Base-by-base conservation (phyloP, 352 stramenopile genomes). In the Globisporangium alternatum region DNA sequence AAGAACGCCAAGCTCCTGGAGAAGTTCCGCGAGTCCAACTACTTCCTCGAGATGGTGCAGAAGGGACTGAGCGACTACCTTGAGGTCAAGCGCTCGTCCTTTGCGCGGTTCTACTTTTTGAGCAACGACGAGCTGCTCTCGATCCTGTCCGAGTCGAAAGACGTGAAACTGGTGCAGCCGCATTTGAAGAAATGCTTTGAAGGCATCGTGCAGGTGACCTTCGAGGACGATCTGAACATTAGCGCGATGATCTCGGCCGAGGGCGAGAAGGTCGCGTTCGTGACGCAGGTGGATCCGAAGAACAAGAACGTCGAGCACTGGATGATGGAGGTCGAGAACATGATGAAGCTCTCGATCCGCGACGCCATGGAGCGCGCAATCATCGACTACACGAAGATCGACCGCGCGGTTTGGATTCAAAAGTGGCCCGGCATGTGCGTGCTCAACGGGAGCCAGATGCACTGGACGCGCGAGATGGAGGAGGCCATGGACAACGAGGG, bases 101-200 rank as follows among this genome's bases (percentile, higher is more conserved):
- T 98, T 59, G 83, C 89, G 3, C 85, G 93, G 0, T 97, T 98
- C 56, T 98, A 97, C 68, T 98, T 98, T 60, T 72, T 98, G 2
- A 97, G 89, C 1, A 98, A 98, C 66, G 93, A 98, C 60, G 93
- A 98, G 59, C 68, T 98, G 58, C 75, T 98, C 3, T 97, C 88
- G 6, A 97, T 98, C 64, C 54, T 98, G 28, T 97, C 89, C 5
- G 93, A 98, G 56, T 95, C 83, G 19, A 98, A 98, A 60, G 93
- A 98, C 63, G 90, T 97, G 9, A 96, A 95, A 54, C 70, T 96
- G 21, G 91, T 98, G 19, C 91, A 97, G 62, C 92, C 93, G 3
- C 93, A 98, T 52, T 68, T 98, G 66, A 98, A 98, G 66, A 98
- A 98, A 64, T 98, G 91, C 62, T 98, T 98, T 61, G 91, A 98